Base-by-base conservation (phyloP, 2,329 filamentous ascomycete species). In the Fusarium keratoplasticum region DNA sequence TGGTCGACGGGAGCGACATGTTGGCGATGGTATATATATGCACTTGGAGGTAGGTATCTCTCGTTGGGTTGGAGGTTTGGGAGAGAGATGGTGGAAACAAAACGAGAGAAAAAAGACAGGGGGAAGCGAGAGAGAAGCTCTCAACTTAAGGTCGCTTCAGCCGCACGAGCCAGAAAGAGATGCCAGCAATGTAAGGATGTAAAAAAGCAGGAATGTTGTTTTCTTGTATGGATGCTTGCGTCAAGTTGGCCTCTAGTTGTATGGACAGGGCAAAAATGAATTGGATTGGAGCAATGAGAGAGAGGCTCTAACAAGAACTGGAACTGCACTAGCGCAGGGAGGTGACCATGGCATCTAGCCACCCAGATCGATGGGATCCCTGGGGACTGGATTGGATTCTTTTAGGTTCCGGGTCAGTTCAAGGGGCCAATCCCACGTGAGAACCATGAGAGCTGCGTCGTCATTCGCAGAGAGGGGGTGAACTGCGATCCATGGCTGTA, bases 1-100 rank as follows among this genome's bases (percentile, higher is more conserved):
- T 83, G 67, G 80, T 78, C 13, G 80, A 81, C 54, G 84, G 84
- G 64, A 84, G 82, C 54, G 83, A 84, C 84, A 86, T 86, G 74
- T 67, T 76, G 68, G 61, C 35, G 35, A 33, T 16, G 16, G 5
- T 65, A 60, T 36, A 36, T 61, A 44, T 42, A 62, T 40, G 35
- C 31, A 29, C 47, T 38, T 35, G 42, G 11, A 44, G 58, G 31
- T 31, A 22, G 58, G 31, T 25, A 22, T 27, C 22, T 36, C 13
- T 35, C 27, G 67, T 33, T 36, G 52, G 50, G 18, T 27, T 67
- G 44, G 54, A 50, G 38, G 22, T 35, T n/a, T 38, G 29, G 25
- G 40, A 50, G n/a, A 16, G 52, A 38, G n/a, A 40, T 29, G 25
- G 11, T 25, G 25, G 14, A 20, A 58, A 22, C 7, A 16, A 31